Percentiles rank a stretch among this genome's conserved stretches.
Evolutionary conservation across 2,329 filamentous ascomycete species (phyloP).

Genomic region (Colletotrichum orbiculare): DNA sequence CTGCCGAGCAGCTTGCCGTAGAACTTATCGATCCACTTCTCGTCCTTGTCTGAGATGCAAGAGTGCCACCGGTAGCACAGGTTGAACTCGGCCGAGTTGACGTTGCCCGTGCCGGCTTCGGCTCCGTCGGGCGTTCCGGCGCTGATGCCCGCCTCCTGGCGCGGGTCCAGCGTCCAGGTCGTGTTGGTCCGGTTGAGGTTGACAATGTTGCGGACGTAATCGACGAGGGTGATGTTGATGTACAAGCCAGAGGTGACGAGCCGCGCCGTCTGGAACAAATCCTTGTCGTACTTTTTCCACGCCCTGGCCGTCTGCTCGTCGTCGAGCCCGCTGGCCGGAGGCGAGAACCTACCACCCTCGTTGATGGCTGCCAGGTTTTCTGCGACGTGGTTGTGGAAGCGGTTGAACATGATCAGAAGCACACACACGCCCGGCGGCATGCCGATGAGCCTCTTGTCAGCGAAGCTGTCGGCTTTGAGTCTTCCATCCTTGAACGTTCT

Average conservation of each 20-base stretch:
- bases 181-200: slow-evolving; percentile 77
- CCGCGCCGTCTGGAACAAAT: slow-evolving; percentile 82
- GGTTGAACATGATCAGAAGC: slow-evolving; percentile 80
- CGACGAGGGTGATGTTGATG: slow-evolving; percentile 81
- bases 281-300: slow-evolving; percentile 79
- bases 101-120: slow-evolving; percentile 80
- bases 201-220: slow-evolving; percentile 83
- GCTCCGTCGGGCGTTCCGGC: slow-evolving; percentile 66
- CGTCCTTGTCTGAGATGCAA: slow-evolving; percentile 78
- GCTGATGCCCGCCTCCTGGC: slow-evolving; percentile 72
- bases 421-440: slow-evolving; percentile 80
- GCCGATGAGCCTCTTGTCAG: slow-evolving; percentile 75
- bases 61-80: slow-evolving; percentile 91
- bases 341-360: slow-evolving; percentile 81
- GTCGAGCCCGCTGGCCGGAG: slow-evolving; percentile 62
- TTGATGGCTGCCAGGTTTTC: slow-evolving; percentile 86
- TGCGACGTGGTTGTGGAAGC: slow-evolving; percentile 89
- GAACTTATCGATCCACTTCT: slow-evolving; percentile 81
- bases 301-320: slow-evolving; percentile 61
- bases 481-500: slow-evolving; percentile 77
- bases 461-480: slow-evolving; percentile 78
- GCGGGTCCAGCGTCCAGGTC: slow-evolving; percentile 77
- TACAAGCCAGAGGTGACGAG: slow-evolving; percentile 81
- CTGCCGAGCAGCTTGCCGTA: slow-evolving; percentile 70
- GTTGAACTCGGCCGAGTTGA: slow-evolving; percentile 90